Base-by-base conservation (phyloP, 2,329 filamentous ascomycete genomes). In the Microdochium nivale region DNA sequence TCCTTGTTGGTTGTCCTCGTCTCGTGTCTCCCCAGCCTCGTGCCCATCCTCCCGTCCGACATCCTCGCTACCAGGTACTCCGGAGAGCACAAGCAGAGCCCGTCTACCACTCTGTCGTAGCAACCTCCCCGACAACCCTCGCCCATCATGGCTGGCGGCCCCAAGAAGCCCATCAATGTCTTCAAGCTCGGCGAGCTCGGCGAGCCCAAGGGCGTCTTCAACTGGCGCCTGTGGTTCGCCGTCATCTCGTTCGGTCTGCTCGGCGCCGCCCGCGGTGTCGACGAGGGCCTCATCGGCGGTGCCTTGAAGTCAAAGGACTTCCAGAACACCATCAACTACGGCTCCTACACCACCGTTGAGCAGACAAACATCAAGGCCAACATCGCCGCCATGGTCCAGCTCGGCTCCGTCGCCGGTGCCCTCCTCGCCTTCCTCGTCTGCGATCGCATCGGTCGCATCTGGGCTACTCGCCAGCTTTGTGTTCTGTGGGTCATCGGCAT, bases 331-430 rank as follows among this genome's bases (percentile, higher is more conserved):
- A 85, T 88, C 62, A 60, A 80, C 57, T 80, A 83, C 55, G 67
- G 72, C 5, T 70, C 73, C 2, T 82, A 83, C 60, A 71, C 67
- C 47, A 59, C 67, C 0, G 70, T 75, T 3, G 74, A 80, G 47
- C 72, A 78, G 62, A 83, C 85, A 54, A 83, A 87, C 64, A 83
- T 86, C 69, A 83, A 87, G 67, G 83, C 79, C 58, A 91, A 91
- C 65, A 86, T 91, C 51, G 86, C 86, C 1, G 80, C 85, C 48
- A 91, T 91, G 87, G 87, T 91, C 0, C 87, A 90, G 67, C 81
- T 90, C 60, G 87, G 87, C 24, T 87, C 81, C 24, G 86, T 91
- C 27, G 82, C 74, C 3, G 87, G 87, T 44, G 84, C 86, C 27
- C 72, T 88, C 30, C 75, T 85, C 72, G 79, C 79, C 40, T 83